Base-by-base conservation (phyloP, 352 stramenopile species). In the Pythium aphanidermatum region DNA sequence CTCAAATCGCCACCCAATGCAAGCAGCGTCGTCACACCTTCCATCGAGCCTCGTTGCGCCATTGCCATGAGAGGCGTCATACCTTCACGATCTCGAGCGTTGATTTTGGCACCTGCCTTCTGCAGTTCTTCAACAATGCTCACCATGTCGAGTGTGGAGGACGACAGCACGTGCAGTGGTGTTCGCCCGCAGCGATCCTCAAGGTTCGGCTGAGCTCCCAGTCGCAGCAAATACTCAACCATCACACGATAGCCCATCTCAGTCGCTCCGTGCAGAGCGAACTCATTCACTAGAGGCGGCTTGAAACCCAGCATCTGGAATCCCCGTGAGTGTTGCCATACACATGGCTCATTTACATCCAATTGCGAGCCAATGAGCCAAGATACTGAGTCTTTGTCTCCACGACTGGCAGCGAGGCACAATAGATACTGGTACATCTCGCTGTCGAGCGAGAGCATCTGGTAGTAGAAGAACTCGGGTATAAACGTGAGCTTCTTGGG, bases 401-500 rank as follows among this genome's bases (percentile, higher is more conserved):
- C 80, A 19, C 83, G 78, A 20, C 63, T 61, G 8, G 78, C 80
- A 25, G 74, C 80, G 17, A 88, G 49, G 40, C 80, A 92, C 46
- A 76, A 55, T 12, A 92, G 47, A 46, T 92, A 92, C 40, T 74
- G 74, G 54, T 83, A 86, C 77, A 92, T 87, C 29, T 92, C 73
- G 23, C 39, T 48, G 46, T 91, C 80, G 11, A 90, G 59, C 5
- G 76, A 80, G 14, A 90, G 53, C 31, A 92, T 45, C 48, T 89
- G 72, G 46, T 94, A 90, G 59, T 92, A 90, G 48, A 84, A 90
- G 52, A 90, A 86, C 40, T 91, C 79, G 7, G 74, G 77, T 55
- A 94, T 66, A 42, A 94, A 94, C 5, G 75, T 88, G 19, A 94
- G 54, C 10, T 74, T 74, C 53, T 94, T 94, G 0, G 83, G 83